Conservation (phyloP, 2,329 filamentous ascomycete species). For the Tolypocladium inflatum region DNA sequence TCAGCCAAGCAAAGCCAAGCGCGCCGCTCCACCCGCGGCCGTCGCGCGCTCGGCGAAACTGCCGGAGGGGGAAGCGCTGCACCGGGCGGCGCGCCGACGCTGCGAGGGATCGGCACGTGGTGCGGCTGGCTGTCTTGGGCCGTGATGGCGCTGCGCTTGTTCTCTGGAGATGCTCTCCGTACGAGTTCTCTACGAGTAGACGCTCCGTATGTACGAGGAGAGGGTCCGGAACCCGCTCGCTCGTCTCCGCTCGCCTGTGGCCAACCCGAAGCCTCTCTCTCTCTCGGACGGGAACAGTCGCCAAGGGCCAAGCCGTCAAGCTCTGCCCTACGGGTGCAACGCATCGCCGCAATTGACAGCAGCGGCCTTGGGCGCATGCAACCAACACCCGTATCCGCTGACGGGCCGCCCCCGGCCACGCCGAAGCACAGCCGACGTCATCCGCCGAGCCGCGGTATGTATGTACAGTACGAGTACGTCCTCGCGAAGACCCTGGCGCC, state of each 20-base stretch:
- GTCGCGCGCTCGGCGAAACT: not conserved
- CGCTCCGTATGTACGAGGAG: no score
- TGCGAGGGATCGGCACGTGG: not conserved
- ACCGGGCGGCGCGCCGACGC: not conserved
- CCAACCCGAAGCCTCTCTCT: no score
- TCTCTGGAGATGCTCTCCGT: not conserved
- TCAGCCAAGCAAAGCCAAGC: not conserved
- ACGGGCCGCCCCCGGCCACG: not conserved
- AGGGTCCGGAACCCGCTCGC: no score
- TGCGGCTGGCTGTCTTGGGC: not conserved
- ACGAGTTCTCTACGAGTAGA: not conserved
- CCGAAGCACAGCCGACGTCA: not conserved
- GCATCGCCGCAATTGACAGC: not conserved
- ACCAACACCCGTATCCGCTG: not conserved
- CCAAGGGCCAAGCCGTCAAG: not conserved
- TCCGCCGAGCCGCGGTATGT: not conserved
- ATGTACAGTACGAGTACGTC: no score
- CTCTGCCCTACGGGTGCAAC: no score
- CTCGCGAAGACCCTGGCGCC: no score
- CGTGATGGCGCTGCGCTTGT: no score
- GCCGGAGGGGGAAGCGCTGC: not conserved
- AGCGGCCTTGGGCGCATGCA: not conserved
- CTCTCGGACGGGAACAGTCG: no score
- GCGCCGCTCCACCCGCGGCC: not conserved
- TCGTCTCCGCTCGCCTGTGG: no score